Evolutionary conservation across 495 filamentous ascomycete genomes (phyloP), one percentile per base, ranked within the genome.

Genomic region (Aspergillus leporis): DNA sequence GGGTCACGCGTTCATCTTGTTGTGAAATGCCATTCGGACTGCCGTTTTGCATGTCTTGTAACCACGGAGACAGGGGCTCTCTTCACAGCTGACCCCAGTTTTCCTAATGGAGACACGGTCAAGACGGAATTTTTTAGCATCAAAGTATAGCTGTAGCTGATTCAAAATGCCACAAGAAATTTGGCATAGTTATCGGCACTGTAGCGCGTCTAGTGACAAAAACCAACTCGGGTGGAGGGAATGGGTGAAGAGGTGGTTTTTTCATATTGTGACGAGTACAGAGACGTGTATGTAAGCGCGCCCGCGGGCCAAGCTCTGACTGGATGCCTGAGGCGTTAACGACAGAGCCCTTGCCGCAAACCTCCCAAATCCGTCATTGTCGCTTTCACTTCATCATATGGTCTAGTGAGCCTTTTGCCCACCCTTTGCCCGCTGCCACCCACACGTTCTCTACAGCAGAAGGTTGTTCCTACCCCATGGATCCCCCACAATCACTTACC

Each of bases 71-170:
- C 69, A 78, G 71, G 74, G 75, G 74, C 75, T 73, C 63, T 77
- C 65, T 73, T 64, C 60, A 62, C 67, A 74, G 68, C 63, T 79
- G 82, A 87, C 85, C 81, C 83, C 81, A 77, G 81, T 77, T 78
- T 85, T 83, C 83, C 83, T 82, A 78, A 81, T 79, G 82, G 85
- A 82, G 81, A 73, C 78, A 70, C 78, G 80, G 83, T 88, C 71
- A 80, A 83, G 75, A 67, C 67, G 54, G 66, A 66, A 74, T 71
- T 88, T 85, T 83, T 74, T 70, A 77, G 78, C 77, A 84, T 92
- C 88, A 84, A 80, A 72, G 66, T 77, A 85, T 81, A 78, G 82
- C 71, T 78, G 71, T 63, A 65, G 69, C 65, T 73, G 74, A 75
- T 74, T 71, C 59, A 64, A 84, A 69, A 75, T 67, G 73, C 62